Conservation (phyloP, 768 basidiomycete genomes). For the Trametes cingulata region DNA sequence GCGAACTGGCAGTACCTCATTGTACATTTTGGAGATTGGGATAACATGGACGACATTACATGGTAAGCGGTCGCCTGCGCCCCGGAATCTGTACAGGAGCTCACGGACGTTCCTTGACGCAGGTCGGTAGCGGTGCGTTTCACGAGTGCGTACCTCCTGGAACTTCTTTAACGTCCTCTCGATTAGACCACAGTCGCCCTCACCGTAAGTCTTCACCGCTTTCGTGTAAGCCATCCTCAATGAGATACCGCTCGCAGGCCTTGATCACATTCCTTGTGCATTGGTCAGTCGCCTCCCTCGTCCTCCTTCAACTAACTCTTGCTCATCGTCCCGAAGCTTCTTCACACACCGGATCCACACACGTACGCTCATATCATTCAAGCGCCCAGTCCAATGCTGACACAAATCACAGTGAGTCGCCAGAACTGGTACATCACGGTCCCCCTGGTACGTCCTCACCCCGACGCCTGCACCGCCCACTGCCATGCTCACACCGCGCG, state of each 20-base stretch:
- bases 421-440: constrained; percentile 19
- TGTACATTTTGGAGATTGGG: constrained; percentile 21
- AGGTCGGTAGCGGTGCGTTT: constrained; percentile 20
- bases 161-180: background rate
- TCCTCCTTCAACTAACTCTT: background rate
- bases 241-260: constrained; percentile 14
- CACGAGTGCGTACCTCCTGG: background rate
- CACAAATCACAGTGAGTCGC: constrained; percentile 19
- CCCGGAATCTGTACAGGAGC: background rate
- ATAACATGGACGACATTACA: constrained; percentile 22
- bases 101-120: too few species aligned
- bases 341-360: constrained; percentile 20
- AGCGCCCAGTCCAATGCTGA: background rate
- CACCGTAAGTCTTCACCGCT: background rate
- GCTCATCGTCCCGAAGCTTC: constrained; percentile 15
- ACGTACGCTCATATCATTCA: constrained; percentile 9
- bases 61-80: constrained; percentile 13
- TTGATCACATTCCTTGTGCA: constrained; percentile 27
- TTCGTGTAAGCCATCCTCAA: too few species aligned
- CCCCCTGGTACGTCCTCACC: constrained; percentile 14
- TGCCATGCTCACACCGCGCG: background rate
- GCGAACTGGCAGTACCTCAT: constrained; percentile 30
- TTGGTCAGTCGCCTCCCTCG: constrained; percentile 13
- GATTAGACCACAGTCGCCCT: constrained; percentile 14
- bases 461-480: background rate